Conservation (phyloP, 208 protist genomes). For the Entamoeba invadens region DNA sequence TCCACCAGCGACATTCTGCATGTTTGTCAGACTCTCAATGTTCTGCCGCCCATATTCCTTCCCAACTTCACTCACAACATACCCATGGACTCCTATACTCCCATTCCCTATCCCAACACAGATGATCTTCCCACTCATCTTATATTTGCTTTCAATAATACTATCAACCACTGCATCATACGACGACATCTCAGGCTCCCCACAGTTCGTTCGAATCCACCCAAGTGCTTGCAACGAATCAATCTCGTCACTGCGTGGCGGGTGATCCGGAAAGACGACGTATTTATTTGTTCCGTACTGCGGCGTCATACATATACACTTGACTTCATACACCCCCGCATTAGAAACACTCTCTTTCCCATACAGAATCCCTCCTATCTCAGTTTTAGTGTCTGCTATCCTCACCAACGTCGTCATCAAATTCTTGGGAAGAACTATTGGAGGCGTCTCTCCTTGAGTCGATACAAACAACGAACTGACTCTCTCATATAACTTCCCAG, state of each 20-base stretch:
- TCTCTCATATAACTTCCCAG: background rate
- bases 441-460: background rate
- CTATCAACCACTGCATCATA: background rate
- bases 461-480: background rate
- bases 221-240: background rate
- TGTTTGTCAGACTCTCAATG: background rate
- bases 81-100: background rate
- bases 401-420: background rate
- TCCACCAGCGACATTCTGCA: background rate
- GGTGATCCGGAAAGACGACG: background rate
- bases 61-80: background rate
- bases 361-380: constrained; percentile 11
- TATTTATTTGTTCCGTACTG: background rate
- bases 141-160: background rate
- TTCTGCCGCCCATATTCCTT: background rate
- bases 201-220: background rate
- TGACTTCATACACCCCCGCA: background rate
- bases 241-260: background rate
- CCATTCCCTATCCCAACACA: background rate
- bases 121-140: background rate
- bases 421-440: constrained; percentile 2
- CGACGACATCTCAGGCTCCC: background rate
- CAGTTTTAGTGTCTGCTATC: background rate
- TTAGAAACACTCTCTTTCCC: background rate
- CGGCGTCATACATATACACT: background rate